Evolutionary conservation across 2,329 filamentous ascomycete genomes (phyloP), one percentile per base, ranked within the genome.

Genomic region (Tolypocladium paradoxum): DNA sequence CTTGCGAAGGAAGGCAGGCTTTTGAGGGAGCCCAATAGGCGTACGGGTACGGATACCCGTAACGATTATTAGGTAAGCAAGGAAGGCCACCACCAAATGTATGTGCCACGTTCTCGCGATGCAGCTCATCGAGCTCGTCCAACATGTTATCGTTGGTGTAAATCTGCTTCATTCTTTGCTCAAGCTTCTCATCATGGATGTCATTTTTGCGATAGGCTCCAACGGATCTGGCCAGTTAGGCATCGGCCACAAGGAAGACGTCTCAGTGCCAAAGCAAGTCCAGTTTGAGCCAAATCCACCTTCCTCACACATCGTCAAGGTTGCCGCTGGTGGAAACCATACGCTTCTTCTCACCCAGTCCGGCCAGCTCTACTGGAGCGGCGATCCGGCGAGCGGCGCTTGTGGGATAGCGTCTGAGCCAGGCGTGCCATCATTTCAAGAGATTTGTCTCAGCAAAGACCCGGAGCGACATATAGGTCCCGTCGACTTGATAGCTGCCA

Each of bases 271-370:
- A 2, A 81, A 84, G 57, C 74, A 71, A 56, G 83, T 81, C 57
- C 60, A 78, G n/a, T 86, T 88, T 65, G 64, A 72, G 6, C 67
- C 72, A 2, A 64, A 67, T 16, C 62, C 64, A 49, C 64, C 69
- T 36, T 59, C 62, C 31, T 65, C 71, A 16, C 62, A 66, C 29
- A 65, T 76, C 53, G 59, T 64, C 50, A 67, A 65, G 43, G 66
- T 77, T 11, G 71, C 72, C 22, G 75, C 88, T 8, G 92, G 92
- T 4, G 91, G 91, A 1, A 96, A 96, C 63, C 92, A 96, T 67
- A 95, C 90, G 0, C 70, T 96, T 4, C 66, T 95, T 11, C 73
- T 90, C 12, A 81, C 78, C n/a, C 63, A 73, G 4, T 65, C 73
- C 29, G 84, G 85, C 0, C 60, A 70, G 1, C 71, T 91, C 0